phyloP scores from a whole-genome alignment of 805 yeast genomes.

The Yarrowia sp. region DNA sequence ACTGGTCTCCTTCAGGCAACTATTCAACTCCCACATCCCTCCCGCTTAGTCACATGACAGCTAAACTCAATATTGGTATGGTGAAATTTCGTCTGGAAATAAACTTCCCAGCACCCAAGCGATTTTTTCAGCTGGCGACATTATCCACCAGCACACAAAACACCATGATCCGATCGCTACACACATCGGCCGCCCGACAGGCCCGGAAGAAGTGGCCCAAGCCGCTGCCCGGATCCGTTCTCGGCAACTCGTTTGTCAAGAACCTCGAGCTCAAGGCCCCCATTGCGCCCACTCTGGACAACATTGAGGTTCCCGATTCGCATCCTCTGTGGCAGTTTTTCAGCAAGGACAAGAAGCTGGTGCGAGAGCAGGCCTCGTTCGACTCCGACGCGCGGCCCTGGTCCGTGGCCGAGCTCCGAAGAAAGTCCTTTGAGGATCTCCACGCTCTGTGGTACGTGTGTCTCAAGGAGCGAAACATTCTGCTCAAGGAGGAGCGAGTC shows the following conservation, averaged over 20 bases:
- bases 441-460: constrained; percentile 91
- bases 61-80: neutral
- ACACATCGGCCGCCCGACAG: constrained; percentile 37
- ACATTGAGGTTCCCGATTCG: constrained; percentile 74
- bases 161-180: constrained; percentile 34
- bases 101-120: constrained; percentile 6
- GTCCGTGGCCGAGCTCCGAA: constrained; percentile 86
- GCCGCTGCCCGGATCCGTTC: constrained; percentile 24
- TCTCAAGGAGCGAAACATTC: constrained; percentile 78
- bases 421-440: constrained; percentile 89
- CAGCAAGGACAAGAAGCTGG: constrained; percentile 60
- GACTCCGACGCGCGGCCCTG: constrained; percentile 67
- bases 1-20: no score
- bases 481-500: constrained; percentile 77
- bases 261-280: constrained; percentile 68
- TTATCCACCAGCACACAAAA: constrained; percentile 8
- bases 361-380: constrained; percentile 63
- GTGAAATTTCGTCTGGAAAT: neutral
- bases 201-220: constrained; percentile 39
- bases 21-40: no score
- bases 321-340: constrained; percentile 98
- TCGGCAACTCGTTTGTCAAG: constrained; percentile 29
- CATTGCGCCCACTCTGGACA: constrained; percentile 79
- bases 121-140: constrained; percentile 23
- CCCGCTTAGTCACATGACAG: constrained; percentile 5